Base-by-base conservation (phyloP, 2,329 filamentous ascomycete species). In the Scedosporium minutisporum region DNA sequence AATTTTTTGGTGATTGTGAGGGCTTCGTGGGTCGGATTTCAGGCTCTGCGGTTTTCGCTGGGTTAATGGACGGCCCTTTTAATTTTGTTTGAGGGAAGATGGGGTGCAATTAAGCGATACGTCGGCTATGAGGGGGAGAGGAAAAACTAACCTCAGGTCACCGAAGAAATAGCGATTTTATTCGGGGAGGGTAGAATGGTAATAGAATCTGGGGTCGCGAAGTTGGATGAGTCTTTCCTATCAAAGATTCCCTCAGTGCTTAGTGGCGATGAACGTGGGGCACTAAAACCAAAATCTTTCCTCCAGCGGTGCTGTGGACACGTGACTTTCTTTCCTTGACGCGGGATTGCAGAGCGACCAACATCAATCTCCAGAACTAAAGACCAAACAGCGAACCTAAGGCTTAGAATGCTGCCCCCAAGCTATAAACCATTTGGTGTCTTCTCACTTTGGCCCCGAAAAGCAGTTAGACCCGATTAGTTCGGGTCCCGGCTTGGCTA, bases 141-240 rank as follows among this genome's bases (percentile, higher is more conserved):
- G 10, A 9, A 14, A 14, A 53, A 61, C 59, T 61, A 53, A 61
- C 59, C 59, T 61, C 21, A 33, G 4, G 27, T 51, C 42, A n/a
- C 16, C 25, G 48, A 27, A 33, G 25, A 53, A n/a, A 14, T 42
- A n/a, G 57, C n/a, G 57, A 55, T 42, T 60, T 51, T 65, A 57
- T 59, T 62, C 53, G 53, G 38, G 51, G 60, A 48, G 48, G 62
- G 60, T 42, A 25, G 55, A 62, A 48, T 46, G 58, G 60, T 57
- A 63, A 42, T 55, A 58, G 62, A 58, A 64, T 62, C 62, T 64
- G 61, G 63, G 61, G 63, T 67, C 61, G 58, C 63, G 62, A 57
- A 51, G 33, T 57, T 63, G 63, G 61, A 61, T 65, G 64, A 64
- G 62, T 63, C 58, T 60, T 57, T 44, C 57, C 57, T 48, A 16